These are phyloP conservation scores for Cerrena zonata DNA, from an alignment of 1,284 basidiomycete genomes.

Conservation along the genomic window DNA sequence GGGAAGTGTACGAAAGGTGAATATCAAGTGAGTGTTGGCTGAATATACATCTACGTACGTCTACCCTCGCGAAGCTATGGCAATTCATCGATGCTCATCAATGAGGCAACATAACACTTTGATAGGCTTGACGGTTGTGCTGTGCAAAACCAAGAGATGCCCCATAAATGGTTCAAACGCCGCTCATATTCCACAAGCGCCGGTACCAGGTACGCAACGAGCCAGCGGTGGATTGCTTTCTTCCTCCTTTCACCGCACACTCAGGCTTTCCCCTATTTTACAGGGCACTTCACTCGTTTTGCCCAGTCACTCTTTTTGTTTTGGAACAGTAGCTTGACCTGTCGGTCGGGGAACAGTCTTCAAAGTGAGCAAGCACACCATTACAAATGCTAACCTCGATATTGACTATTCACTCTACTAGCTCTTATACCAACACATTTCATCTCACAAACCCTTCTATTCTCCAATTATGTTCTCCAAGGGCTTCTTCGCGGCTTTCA, in stretches of 20 bases:
- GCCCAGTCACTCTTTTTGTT: constrained; percentile 19
- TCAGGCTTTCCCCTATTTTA: background rate
- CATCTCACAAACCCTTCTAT: background rate
- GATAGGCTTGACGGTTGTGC: too few species aligned
- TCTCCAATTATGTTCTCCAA: constrained; percentile 36
- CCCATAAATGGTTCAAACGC: too few species aligned
- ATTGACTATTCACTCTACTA: too few species aligned
- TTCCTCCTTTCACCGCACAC: constrained; percentile 2
- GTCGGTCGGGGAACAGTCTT: constrained; percentile 1
- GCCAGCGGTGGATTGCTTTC: background rate
- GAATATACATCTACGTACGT: too few species aligned
- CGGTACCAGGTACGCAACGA: too few species aligned
- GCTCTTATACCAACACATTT: background rate
- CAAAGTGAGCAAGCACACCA: background rate
- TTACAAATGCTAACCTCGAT: background rate
- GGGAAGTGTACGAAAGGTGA: background rate
- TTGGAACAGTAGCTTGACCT: constrained; percentile 2
- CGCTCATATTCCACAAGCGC: too few species aligned
- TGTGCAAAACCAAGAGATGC: too few species aligned
- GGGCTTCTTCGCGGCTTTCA: constrained; percentile 36
- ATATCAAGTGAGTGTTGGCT: background rate
- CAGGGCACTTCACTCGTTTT: constrained; percentile 14
- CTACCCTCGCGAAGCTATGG: too few species aligned
- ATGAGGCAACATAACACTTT: too few species aligned
- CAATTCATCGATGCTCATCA: too few species aligned